Evolutionary conservation across 2,329 filamentous ascomycete genomes (phyloP).

Genomic region (Ascochyta viciae-villosae): DNA sequence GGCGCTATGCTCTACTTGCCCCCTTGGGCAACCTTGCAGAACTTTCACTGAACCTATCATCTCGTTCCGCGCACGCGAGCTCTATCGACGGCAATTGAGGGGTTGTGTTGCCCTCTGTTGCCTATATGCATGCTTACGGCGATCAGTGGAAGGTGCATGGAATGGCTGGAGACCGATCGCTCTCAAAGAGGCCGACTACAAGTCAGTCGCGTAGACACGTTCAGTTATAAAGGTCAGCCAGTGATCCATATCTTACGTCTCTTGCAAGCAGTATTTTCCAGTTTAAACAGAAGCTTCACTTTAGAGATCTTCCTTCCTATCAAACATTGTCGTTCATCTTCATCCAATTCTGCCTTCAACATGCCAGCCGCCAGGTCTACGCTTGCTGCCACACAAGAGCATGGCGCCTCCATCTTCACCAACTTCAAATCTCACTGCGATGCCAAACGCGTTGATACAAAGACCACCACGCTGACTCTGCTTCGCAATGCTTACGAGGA

Average conservation of each 20-base stretch:
- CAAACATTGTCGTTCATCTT: neutral
- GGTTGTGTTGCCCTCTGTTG: too few species aligned
- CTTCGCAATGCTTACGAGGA: slow-evolving; percentile 30
- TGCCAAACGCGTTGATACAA: slow-evolving; percentile 32
- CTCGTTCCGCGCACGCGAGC: neutral
- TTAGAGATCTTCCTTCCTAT: neutral
- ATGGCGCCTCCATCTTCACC: slow-evolving; percentile 2
- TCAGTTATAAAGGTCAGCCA: neutral
- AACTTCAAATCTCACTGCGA: slow-evolving; percentile 29
- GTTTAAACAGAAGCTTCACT: neutral
- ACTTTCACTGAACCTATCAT: neutral
- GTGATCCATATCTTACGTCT: neutral
- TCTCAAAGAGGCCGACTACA: neutral
- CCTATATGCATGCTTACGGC: neutral
- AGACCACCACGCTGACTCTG: slow-evolving; percentile 21
- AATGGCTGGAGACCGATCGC: neutral
- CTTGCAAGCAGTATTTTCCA: neutral
- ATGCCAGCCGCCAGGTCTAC: slow-evolving; percentile 10
- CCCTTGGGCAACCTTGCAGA: neutral
- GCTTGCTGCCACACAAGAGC: slow-evolving; percentile 10
- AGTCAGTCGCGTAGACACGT: neutral
- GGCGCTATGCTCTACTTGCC: neutral
- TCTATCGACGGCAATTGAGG: neutral
- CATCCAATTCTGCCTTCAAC: neutral
- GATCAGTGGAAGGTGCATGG: too few species aligned